Conservation (phyloP, 176 grass and related monocot genomes). For the Melocanna baccifera region DNA sequence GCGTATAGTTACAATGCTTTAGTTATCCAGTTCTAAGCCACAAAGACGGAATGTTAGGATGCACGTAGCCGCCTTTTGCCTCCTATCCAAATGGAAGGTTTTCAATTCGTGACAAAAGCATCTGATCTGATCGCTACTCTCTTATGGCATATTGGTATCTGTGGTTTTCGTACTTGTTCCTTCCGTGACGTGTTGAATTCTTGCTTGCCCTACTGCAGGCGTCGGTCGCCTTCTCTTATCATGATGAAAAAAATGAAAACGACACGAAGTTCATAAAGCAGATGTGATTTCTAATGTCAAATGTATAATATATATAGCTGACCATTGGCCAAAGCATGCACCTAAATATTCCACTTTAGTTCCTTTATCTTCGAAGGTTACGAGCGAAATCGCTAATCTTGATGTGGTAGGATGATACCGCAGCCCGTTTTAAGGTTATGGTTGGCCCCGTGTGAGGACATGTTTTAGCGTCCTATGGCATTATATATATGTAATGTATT, state of each 20-base stretch:
- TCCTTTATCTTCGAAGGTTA: no score
- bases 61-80: neutral
- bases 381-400: no score
- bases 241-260: conserved; percentile 24
- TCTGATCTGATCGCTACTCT: no score
- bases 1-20: no score
- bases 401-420: no score
- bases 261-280: conserved; percentile 5
- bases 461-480: no score
- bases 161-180: neutral
- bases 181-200: neutral
- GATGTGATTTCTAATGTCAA: neutral
- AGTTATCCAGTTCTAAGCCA: neutral
- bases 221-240: conserved; percentile 19
- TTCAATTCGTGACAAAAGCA: no score
- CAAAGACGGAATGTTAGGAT: neutral
- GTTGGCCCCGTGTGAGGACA: no score
- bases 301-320: neutral
- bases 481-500: no score
- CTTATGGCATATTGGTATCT: neutral
- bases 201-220: neutral
- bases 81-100: neutral
- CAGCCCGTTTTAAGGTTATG: no score
- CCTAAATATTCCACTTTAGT: no score
- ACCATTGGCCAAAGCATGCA: no score